Evolutionary conservation across 257 asterid genomes (phyloP).

Genomic region (Capsicum rhomboideum): DNA sequence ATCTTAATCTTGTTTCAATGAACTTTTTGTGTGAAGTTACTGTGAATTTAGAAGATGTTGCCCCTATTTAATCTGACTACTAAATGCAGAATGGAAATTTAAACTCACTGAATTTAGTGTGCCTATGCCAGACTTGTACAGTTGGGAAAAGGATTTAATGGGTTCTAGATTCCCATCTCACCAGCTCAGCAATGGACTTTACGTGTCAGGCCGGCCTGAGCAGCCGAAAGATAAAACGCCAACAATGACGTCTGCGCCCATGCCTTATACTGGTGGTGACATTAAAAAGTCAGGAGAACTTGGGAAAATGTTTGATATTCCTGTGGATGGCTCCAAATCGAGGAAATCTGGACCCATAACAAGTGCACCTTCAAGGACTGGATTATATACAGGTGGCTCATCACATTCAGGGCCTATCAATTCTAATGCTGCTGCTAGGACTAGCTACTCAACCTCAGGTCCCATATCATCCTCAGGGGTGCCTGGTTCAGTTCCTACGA

Average conservation of each 20-base stretch:
- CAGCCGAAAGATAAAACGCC: conserved; percentile 76
- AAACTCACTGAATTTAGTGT: not conserved
- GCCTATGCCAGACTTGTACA: not conserved
- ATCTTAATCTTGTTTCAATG: no score
- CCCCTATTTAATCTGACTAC: not conserved
- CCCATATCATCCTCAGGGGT: conserved; percentile 57
- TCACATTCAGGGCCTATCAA: conserved; percentile 74
- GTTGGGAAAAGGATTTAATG: conserved; percentile 32
- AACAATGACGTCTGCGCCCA: conserved; percentile 70
- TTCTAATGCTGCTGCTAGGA: conserved; percentile 47
- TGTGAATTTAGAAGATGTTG: not conserved
- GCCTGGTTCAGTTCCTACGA: conserved; percentile 54
- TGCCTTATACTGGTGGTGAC: conserved; percentile 96
- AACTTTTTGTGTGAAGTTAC: no score
- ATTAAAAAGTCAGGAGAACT: conserved; percentile 91
- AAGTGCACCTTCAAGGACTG: conserved; percentile 50
- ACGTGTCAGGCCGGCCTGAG: conserved; percentile 83
- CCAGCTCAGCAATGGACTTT: conserved; percentile 90
- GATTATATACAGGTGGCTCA: conserved; percentile 52
- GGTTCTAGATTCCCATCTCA: conserved; percentile 95
- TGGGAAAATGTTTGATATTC: conserved; percentile 87
- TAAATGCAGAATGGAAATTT: not conserved
- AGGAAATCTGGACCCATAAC: conserved; percentile 79
- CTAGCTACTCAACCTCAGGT: conserved; percentile 81
- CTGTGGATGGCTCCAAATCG: conserved; percentile 66